Conservation (phyloP, 1,284 basidiomycete species). For the Apiotrichum montevideense region DNA sequence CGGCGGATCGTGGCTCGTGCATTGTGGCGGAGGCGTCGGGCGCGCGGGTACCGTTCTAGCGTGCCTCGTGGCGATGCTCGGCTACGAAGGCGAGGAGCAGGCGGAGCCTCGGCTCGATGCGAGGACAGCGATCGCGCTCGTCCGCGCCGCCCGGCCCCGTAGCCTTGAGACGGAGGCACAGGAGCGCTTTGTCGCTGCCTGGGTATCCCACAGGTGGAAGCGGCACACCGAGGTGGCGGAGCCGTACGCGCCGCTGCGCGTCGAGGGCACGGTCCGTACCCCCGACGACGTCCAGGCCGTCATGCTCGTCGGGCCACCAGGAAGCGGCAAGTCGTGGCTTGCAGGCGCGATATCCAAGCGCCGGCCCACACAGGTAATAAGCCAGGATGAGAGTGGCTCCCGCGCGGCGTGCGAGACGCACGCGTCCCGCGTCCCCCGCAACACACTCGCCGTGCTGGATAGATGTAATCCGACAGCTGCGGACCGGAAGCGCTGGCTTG, state of each 20-base stretch:
- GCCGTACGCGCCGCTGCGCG: neutral
- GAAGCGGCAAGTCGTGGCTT: constrained; percentile 59
- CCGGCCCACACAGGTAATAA: constrained; percentile 51
- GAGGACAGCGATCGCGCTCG: constrained; percentile 50
- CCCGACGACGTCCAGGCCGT: constrained; percentile 17
- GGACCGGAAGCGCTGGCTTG: constrained; percentile 53
- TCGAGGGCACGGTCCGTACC: no score
- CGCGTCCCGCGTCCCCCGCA: constrained; percentile 1
- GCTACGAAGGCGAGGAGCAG: constrained; percentile 30
- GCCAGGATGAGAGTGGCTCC: constrained; percentile 56
- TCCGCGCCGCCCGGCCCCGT: constrained; percentile 54
- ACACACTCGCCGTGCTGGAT: constrained; percentile 52
- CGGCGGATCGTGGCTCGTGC: constrained; percentile 52
- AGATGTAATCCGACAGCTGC: constrained; percentile 53
- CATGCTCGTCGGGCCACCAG: constrained; percentile 57
- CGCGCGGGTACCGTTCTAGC: constrained; percentile 59
- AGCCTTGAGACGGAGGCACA: constrained; percentile 56
- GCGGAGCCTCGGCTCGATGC: constrained; percentile 52
- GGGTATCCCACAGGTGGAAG: constrained; percentile 59
- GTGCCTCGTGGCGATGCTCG: constrained; percentile 57
- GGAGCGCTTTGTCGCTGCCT: constrained; percentile 54
- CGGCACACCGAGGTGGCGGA: neutral
- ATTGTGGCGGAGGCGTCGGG: constrained; percentile 61
- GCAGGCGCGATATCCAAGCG: constrained; percentile 51
- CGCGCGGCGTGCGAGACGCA: constrained; percentile 50